A percentile compares a stretch with the other conserved stretches of the same genome.
Evolutionary conservation across 2,329 filamentous ascomycete species (phyloP).

Genomic region (Penicillium sp.): DNA sequence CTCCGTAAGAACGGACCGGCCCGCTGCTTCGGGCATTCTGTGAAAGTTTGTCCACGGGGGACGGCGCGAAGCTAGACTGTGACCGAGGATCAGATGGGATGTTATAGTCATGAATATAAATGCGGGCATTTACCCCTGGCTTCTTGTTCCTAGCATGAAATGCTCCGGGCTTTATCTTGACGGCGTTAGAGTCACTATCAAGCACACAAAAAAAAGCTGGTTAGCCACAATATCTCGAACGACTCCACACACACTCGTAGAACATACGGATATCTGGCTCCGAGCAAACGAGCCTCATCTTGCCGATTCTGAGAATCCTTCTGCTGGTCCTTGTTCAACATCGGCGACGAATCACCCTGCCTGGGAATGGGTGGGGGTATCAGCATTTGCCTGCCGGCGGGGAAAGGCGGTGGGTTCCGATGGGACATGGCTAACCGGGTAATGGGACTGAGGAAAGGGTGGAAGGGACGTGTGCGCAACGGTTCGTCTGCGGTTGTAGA

Average conservation of each 20-base stretch:
- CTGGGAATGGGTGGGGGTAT: conserved; percentile 10
- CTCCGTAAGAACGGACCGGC: conserved; percentile 32
- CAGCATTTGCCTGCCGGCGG: conserved; percentile 14
- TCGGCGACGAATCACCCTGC: conserved; percentile 16
- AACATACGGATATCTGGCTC: conserved; percentile 17
- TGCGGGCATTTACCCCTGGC: conserved; percentile 21
- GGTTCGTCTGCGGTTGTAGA: conserved; percentile 13
- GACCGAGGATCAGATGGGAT: conserved; percentile 1
- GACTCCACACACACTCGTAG: neutral
- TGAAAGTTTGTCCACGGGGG: conserved; percentile 29
- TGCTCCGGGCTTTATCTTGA: conserved; percentile 32
- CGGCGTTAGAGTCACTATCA: conserved; percentile 23
- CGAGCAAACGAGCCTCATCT: conserved; percentile 25
- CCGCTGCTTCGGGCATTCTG: conserved; percentile 32
- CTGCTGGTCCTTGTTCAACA: conserved; percentile 15
- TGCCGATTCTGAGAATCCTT: conserved; percentile 13
- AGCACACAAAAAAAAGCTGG: neutral
- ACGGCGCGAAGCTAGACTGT: conserved; percentile 22
- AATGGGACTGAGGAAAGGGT: conserved; percentile 12
- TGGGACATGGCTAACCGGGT: conserved; percentile 18
- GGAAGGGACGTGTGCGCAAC: conserved; percentile 12
- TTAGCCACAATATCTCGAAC: neutral
- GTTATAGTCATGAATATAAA: neutral
- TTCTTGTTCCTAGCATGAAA: conserved; percentile 21
- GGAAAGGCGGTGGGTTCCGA: neutral